phyloP scores from a whole-genome alignment of 495 filamentous ascomycete genomes.

The Parmelia sp. region DNA sequence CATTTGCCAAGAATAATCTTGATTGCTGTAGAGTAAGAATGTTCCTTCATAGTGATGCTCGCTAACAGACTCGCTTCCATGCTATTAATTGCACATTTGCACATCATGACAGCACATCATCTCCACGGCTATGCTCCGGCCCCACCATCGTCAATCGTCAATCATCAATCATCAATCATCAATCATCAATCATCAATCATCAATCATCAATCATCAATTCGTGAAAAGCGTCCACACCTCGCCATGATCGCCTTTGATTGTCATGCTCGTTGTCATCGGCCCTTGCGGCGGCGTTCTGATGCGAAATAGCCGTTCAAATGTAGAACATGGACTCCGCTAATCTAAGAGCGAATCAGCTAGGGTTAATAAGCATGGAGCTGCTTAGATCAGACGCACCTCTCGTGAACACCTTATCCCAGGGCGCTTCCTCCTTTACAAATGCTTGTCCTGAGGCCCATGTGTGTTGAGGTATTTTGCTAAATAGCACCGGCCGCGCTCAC shows the following conservation, averaged over 20 bases:
- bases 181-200: neutral
- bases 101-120: neutral
- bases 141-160: no score
- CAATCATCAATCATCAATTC: neutral
- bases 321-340: conserved; percentile 70
- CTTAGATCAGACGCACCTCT: neutral
- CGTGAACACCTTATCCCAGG: conserved; percentile 37
- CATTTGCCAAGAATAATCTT: neutral
- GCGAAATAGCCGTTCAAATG: conserved; percentile 42
- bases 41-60: no score
- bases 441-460: conserved; percentile 10
- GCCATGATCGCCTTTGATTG: neutral
- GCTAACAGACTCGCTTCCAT: neutral
- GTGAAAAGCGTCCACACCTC: neutral
- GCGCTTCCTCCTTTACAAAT: conserved; percentile 27
- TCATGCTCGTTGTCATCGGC: neutral
- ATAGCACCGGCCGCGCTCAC: conserved; percentile 60
- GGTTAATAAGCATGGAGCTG: neutral
- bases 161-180: no score
- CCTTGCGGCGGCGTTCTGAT: neutral
- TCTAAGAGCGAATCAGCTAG: conserved; percentile 23
- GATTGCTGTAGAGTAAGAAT: neutral
- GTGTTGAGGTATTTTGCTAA: conserved; percentile 50
- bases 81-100: neutral
- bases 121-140: neutral